phyloP scores from a whole-genome alignment of 306 rosid genomes.

The Carpinus viminea region DNA sequence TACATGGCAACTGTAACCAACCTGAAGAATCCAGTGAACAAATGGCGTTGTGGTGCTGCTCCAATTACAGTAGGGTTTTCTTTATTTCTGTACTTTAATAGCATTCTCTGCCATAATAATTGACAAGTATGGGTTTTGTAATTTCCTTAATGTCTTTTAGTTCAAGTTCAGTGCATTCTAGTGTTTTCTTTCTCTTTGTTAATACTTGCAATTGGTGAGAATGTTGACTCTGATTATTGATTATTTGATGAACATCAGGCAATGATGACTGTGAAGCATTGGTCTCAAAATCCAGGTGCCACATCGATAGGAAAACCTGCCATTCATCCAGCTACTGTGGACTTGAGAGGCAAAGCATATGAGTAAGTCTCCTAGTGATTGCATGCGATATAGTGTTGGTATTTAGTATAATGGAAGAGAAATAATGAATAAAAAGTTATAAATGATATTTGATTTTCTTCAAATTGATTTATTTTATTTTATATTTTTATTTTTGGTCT shows the following conservation, averaged over 20 bases:
- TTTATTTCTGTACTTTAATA: constrained; percentile 8
- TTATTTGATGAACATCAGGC: constrained; percentile 47
- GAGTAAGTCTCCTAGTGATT: constrained; percentile 56
- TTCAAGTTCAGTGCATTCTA: neutral
- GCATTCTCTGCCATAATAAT: constrained; percentile 3
- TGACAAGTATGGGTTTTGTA: neutral
- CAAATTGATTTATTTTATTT: neutral
- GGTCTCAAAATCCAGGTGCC: constrained; percentile 87
- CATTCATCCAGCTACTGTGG: constrained; percentile 93
- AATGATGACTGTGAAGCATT: constrained; percentile 95
- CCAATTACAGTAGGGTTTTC: constrained; percentile 65
- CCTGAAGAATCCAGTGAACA: constrained; percentile 79
- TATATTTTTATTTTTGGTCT: neutral
- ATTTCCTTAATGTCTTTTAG: neutral
- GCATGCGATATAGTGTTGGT: neutral
- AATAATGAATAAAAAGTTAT: neutral
- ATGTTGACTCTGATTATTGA: constrained; percentile 19
- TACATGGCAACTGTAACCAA: constrained; percentile 92
- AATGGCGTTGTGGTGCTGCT: constrained; percentile 96
- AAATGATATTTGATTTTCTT: neutral
- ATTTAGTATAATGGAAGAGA: neutral
- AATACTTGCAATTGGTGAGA: constrained; percentile 1
- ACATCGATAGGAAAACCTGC: constrained; percentile 89
- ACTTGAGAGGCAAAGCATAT: constrained; percentile 94
- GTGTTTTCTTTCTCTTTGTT: constrained; percentile 5